These are phyloP conservation scores for Plectosphaerella cucumerina DNA, from an alignment of 2,329 filamentous ascomycete species.

Conservation along the genomic window DNA sequence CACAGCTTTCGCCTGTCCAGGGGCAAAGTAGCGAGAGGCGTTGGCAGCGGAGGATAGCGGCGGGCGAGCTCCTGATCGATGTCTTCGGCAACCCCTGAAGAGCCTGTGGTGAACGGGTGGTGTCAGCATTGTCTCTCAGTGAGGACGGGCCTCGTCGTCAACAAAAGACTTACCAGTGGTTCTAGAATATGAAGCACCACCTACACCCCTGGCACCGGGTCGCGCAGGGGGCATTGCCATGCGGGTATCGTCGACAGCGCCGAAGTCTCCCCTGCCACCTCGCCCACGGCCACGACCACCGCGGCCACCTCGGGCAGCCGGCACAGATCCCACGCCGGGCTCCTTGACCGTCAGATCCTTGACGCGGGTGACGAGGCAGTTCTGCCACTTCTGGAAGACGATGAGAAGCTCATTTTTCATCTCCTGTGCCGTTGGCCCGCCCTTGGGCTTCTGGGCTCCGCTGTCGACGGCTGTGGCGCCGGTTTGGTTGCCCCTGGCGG, in stretches of 20 bases:
- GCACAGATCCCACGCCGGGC: constrained; percentile 15
- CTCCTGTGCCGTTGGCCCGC: constrained; percentile 31
- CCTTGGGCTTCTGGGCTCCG: not conserved
- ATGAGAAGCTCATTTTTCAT: constrained; percentile 65
- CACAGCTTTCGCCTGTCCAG: constrained; percentile 62
- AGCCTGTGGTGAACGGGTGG: not conserved
- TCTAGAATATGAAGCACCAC: not conserved
- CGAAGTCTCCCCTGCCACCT: constrained; percentile 11
- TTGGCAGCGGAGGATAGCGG: constrained; percentile 57
- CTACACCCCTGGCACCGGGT: not conserved
- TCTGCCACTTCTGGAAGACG: constrained; percentile 79
- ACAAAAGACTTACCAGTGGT: not conserved
- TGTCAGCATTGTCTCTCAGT: not conserved
- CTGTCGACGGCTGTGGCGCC: not conserved
- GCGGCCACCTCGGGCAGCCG: constrained; percentile 20
- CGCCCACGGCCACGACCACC: constrained; percentile 13
- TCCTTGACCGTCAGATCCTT: constrained; percentile 60
- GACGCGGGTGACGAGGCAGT: constrained; percentile 63
- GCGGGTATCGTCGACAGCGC: not conserved
- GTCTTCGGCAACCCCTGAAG: constrained; percentile 16
- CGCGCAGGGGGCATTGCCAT: not conserved
- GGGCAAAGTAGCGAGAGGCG: constrained; percentile 54
- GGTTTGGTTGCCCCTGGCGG: not conserved
- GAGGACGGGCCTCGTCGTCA: not conserved
- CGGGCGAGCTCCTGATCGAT: constrained; percentile 41